Evolutionary conservation across 768 basidiomycete species (phyloP).

Genomic region (Suillus subaureus): DNA sequence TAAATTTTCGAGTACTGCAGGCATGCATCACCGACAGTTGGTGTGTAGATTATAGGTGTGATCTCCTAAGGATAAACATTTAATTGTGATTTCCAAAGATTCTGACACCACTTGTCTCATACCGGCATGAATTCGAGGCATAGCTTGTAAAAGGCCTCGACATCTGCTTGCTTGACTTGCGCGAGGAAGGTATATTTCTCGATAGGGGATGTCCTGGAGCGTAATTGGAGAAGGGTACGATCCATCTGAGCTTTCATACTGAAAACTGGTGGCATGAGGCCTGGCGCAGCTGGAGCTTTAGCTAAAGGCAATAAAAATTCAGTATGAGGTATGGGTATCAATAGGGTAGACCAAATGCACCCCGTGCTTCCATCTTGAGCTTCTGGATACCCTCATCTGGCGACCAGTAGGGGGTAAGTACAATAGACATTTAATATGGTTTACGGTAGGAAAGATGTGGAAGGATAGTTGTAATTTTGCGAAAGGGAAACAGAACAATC

Average conservation of each 20-base stretch:
- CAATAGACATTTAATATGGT: conserved; percentile 48
- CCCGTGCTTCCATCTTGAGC: conserved; percentile 59
- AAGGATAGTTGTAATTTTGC: background rate
- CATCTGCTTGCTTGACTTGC: conserved; percentile 71
- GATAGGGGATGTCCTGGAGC: conserved; percentile 70
- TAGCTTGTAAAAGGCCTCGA: conserved; percentile 75
- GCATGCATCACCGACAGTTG: conserved; percentile 91
- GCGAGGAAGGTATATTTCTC: conserved; percentile 89
- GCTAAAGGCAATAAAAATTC: conserved; percentile 31
- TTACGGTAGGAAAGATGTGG: background rate
- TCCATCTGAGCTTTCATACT: conserved; percentile 52
- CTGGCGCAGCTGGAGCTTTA: conserved; percentile 47
- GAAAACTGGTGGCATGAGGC: conserved; percentile 62
- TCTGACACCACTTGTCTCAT: conserved; percentile 28
- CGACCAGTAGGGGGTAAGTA: conserved; percentile 71
- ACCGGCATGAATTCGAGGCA: conserved; percentile 71
- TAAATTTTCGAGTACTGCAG: conserved; percentile 81
- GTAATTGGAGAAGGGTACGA: conserved; percentile 70
- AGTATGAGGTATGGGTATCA: conserved; percentile 7
- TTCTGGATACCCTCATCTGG: conserved; percentile 64
- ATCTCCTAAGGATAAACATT: conserved; percentile 42
- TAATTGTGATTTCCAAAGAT: background rate
- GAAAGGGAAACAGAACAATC: background rate
- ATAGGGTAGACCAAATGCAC: conserved; percentile 36
- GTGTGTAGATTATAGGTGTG: conserved; percentile 87